Evolutionary conservation across 352 stramenopile species (phyloP).

Genomic region (Phytophthora lateralis): DNA sequence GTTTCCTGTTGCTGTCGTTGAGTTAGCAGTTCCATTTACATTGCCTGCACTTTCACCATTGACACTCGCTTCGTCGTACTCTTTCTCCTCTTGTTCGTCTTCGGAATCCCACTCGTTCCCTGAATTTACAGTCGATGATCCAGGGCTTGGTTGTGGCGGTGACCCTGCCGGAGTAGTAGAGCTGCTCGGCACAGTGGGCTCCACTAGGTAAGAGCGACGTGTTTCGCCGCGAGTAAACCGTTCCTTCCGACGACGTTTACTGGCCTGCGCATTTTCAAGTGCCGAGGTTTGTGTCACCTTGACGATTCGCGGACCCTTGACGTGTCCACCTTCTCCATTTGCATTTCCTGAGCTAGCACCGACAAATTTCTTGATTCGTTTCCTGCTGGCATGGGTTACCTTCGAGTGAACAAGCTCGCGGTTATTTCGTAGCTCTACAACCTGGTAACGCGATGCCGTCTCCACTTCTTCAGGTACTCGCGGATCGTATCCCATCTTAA

Average conservation of each 20-base stretch:
- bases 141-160: constrained; percentile 18
- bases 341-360: constrained; percentile 26
- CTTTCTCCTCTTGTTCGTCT: constrained; percentile 44
- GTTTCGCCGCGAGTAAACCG: constrained; percentile 69
- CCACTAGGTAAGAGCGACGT: constrained; percentile 60
- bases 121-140: constrained; percentile 25
- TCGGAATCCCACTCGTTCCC: constrained; percentile 56
- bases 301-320: constrained; percentile 69
- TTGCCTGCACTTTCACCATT: constrained; percentile 35
- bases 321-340: constrained; percentile 47
- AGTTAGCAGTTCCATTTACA: constrained; percentile 13
- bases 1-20: constrained; percentile 4
- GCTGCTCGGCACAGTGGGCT: constrained; percentile 26
- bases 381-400: constrained; percentile 69
- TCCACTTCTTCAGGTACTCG: constrained; percentile 33
- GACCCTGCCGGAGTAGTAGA: constrained; percentile 5
- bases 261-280: constrained; percentile 63
- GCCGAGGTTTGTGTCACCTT: constrained; percentile 80
- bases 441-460: constrained; percentile 67
- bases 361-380: constrained; percentile 69
- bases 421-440: constrained; percentile 83
- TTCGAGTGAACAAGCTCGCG: constrained; percentile 82
- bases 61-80: constrained; percentile 23
- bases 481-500: constrained; percentile 84
- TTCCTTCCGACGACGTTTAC: constrained; percentile 71